Evolutionary conservation across 768 basidiomycete species (phyloP).

Genomic region (Pleurotus giganteus): DNA sequence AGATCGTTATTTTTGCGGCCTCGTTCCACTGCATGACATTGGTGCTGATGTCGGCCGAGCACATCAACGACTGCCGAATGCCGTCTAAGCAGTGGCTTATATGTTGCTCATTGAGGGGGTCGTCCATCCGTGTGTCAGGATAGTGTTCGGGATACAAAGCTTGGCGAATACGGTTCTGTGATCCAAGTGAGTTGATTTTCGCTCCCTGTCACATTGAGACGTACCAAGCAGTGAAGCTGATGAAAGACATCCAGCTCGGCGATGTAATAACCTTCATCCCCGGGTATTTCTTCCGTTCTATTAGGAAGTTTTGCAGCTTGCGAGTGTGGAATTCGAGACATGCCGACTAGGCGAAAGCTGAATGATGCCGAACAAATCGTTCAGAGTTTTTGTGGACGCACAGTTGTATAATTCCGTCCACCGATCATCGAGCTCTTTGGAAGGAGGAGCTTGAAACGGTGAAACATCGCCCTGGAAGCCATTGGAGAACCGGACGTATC

Average conservation of each 20-base stretch:
- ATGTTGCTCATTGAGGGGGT: conserved; percentile 11
- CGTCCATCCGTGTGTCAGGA: conserved; percentile 11
- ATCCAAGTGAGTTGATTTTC: background rate
- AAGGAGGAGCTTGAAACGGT: conserved; percentile 12
- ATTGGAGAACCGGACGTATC: background rate
- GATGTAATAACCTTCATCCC: conserved; percentile 21
- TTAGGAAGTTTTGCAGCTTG: conserved; percentile 19
- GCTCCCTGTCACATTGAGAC: background rate
- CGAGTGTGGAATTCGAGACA: conserved; percentile 17
- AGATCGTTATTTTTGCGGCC: background rate
- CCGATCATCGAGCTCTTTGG: conserved; percentile 17
- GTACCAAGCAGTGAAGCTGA: conserved; percentile 23
- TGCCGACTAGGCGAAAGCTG: conserved; percentile 5
- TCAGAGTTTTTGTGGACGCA: conserved; percentile 8
- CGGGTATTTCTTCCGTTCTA: conserved; percentile 18
- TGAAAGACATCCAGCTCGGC: conserved; percentile 24
- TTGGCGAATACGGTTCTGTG: conserved; percentile 18
- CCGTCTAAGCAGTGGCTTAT: conserved; percentile 19
- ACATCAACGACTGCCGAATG: conserved; percentile 20
- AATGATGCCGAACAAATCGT: background rate
- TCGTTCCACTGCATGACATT: conserved; percentile 23
- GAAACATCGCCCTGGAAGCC: background rate
- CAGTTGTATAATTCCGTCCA: conserved; percentile 19
- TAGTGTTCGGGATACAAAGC: conserved; percentile 16
- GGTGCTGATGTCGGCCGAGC: conserved; percentile 17